These are phyloP conservation scores for Ceratocystis lukuohia DNA, from an alignment of 2,329 filamentous ascomycete species.

Conservation along the genomic window DNA sequence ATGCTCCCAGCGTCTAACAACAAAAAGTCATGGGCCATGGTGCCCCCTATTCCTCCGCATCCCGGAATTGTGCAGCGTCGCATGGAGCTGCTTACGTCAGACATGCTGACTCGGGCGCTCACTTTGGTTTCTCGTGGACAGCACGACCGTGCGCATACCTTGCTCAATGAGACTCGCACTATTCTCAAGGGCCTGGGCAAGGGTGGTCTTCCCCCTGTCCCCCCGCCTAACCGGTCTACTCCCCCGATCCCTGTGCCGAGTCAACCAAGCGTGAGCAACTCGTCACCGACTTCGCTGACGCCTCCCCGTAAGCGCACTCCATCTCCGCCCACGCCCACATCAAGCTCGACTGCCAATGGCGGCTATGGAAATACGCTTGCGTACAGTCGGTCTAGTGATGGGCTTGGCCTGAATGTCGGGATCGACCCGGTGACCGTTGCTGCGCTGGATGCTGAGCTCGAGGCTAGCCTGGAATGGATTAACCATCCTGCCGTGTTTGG, in stretches of 20 bases:
- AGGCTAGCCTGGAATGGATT: conserved; percentile 91
- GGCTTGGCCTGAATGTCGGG: conserved; percentile 50
- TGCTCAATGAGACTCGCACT: conserved; percentile 82
- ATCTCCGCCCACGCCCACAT: conserved; percentile 39
- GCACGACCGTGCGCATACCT: conserved; percentile 83
- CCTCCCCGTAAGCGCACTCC: conserved; percentile 44
- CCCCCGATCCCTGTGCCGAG: conserved; percentile 25
- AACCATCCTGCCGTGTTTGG: conserved; percentile 91
- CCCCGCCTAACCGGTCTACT: conserved; percentile 36
- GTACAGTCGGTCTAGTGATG: conserved; percentile 42
- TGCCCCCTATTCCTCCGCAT: conserved; percentile 83
- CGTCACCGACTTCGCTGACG: conserved; percentile 33
- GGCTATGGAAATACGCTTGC: conserved; percentile 32
- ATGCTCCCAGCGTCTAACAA: conserved; percentile 65
- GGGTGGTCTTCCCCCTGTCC: conserved; percentile 80
- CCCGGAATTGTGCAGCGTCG: conserved; percentile 88
- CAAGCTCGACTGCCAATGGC: conserved; percentile 30
- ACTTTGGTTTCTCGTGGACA: conserved; percentile 84
- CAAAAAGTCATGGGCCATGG: conserved; percentile 51
- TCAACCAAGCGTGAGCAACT: conserved; percentile 15
- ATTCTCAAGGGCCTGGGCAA: conserved; percentile 95
- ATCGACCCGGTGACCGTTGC: conserved; percentile 72
- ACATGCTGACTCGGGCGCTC: conserved; percentile 88
- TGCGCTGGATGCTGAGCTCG: conserved; percentile 81
- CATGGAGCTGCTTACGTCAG: conserved; percentile 94